Percentiles rank a stretch among this genome's conserved stretches.
phyloP scores from a whole-genome alignment of 2,329 filamentous ascomycete genomes.

The Calcarisporium arbuscula region DNA sequence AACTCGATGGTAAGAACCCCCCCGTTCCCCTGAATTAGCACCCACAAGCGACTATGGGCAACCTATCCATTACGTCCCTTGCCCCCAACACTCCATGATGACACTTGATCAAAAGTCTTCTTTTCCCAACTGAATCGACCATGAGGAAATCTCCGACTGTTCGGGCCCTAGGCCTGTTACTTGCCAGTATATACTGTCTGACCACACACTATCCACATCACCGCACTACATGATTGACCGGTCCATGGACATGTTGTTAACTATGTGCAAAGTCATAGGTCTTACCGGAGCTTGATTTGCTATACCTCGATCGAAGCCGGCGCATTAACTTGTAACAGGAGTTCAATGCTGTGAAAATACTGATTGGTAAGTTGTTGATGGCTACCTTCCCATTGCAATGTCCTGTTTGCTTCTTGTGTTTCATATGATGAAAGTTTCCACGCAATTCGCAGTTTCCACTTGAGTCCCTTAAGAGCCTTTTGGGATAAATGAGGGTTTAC shows the following conservation, averaged over 20 bases:
- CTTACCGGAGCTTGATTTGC: too few species aligned
- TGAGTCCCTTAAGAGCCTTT: constrained; percentile 62
- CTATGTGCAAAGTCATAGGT: too few species aligned
- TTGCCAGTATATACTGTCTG: constrained; percentile 87
- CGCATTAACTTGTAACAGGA: constrained; percentile 4
- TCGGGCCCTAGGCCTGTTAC: constrained; percentile 72
- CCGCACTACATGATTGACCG: too few species aligned
- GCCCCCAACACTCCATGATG: too few species aligned
- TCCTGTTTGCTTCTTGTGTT: constrained; percentile 10
- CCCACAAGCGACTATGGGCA: too few species aligned
- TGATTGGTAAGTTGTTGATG: constrained; percentile 9
- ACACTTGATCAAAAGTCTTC: constrained; percentile 67
- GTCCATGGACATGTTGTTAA: too few species aligned
- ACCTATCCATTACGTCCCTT: too few species aligned
- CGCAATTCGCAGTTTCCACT: constrained; percentile 88
- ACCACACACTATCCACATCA: constrained; percentile 30
- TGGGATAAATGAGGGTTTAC: constrained; percentile 61
- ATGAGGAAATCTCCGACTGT: constrained; percentile 69
- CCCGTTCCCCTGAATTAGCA: constrained; percentile 15
- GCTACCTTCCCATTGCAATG: too few species aligned
- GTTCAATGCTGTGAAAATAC: constrained; percentile 1
- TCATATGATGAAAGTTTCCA: constrained; percentile 66
- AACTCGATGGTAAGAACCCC: too few species aligned
- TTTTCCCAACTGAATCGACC: constrained; percentile 85
- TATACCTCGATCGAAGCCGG: constrained; percentile 1